Percentiles rank a stretch among this genome's conserved stretches.
Evolutionary conservation across 75 land plant genomes (phyloP).

Genomic region (Azolla pinnata): DNA sequence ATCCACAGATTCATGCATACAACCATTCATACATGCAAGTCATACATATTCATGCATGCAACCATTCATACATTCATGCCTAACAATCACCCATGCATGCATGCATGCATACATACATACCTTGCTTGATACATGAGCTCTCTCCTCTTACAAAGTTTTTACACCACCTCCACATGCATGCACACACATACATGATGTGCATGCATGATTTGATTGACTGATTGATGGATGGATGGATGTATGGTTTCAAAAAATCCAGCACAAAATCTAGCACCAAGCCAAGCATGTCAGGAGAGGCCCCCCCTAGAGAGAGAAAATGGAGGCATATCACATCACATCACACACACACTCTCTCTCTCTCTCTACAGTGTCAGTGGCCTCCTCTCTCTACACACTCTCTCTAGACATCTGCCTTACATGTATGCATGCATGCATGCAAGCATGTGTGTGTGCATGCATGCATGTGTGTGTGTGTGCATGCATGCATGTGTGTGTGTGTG

Average conservation of each 20-base stretch:
- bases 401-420: background rate
- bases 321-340: background rate
- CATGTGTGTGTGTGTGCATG: background rate
- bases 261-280: no score
- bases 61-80: background rate
- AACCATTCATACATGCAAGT: background rate
- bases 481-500: background rate
- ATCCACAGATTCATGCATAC: background rate
- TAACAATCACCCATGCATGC: background rate
- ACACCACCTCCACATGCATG: no score
- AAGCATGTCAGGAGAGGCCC: no score
- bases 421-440: background rate
- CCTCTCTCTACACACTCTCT: background rate
- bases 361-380: background rate
- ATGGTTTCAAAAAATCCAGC: background rate
- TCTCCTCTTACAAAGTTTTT: no score
- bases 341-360: background rate
- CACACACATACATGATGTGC: background rate
- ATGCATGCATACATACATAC: background rate
- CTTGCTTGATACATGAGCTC: no score
- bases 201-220: background rate
- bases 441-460: background rate
- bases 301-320: no score
- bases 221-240: background rate
- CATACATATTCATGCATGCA: background rate